These are phyloP conservation scores for Glycyrrhiza uralensis DNA, from an alignment of 306 rosid species.

Conservation along the genomic window DNA sequence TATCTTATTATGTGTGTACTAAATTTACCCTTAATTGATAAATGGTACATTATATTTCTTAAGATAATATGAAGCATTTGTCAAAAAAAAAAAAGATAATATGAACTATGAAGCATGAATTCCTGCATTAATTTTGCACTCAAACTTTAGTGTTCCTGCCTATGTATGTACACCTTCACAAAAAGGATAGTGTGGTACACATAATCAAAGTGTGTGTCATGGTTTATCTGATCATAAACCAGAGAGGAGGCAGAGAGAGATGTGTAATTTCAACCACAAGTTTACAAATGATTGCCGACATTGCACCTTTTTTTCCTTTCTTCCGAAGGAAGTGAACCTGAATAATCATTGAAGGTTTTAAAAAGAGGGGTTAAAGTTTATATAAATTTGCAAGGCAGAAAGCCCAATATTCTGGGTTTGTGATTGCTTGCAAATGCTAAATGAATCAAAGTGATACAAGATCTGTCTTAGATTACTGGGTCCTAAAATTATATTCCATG, in stretches of 20 bases:
- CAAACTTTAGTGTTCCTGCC: neutral
- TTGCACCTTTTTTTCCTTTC: conserved; percentile 29
- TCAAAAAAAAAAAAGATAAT: too few relatives aligned
- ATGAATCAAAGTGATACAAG: conserved; percentile 33
- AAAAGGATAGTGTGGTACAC: neutral
- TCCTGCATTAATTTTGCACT: neutral
- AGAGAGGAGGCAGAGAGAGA: conserved; percentile 4
- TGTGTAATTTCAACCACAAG: conserved; percentile 35
- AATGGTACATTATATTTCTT: too few relatives aligned
- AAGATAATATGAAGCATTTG: neutral
- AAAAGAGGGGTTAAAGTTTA: conserved; percentile 27
- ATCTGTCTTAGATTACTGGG: conserved; percentile 44
- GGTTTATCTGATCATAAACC: conserved; percentile 12
- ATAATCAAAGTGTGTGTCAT: neutral
- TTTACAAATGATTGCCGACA: conserved; percentile 50
- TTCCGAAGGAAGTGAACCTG: conserved; percentile 49
- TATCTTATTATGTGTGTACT: too few relatives aligned
- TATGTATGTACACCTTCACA: neutral
- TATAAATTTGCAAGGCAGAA: conserved; percentile 36
- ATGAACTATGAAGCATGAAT: too few relatives aligned
- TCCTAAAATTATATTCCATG: conserved; percentile 29
- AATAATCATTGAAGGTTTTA: conserved; percentile 38
- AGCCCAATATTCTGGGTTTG: conserved; percentile 61
- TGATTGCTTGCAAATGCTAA: conserved; percentile 38
- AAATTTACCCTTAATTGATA: too few relatives aligned